Evolutionary conservation across 73 alveolate species (phyloP).

Genomic region (Stentor roeselii): DNA sequence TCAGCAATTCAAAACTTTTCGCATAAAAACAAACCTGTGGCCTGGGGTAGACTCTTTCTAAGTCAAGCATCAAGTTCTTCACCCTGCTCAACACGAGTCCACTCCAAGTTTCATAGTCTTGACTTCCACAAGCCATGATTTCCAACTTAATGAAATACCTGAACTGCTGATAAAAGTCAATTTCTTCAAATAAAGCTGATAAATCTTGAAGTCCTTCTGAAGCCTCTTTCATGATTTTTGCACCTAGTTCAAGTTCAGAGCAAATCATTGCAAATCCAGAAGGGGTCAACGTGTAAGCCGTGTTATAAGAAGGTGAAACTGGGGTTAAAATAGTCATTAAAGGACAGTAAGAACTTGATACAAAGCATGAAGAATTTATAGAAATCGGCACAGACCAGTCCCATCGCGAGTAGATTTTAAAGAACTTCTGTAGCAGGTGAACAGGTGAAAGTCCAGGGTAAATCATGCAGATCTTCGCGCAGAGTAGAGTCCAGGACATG

Average conservation of each 20-base stretch:
- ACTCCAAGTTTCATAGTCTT: constrained; percentile 40
- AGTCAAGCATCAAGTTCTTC: not conserved
- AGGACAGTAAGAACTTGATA: constrained; percentile 25
- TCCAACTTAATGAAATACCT: constrained; percentile 70
- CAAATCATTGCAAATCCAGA: constrained; percentile 67
- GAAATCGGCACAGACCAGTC: constrained; percentile 87
- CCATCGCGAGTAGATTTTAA: constrained; percentile 71
- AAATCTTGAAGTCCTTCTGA: constrained; percentile 48
- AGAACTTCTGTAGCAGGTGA: constrained; percentile 75
- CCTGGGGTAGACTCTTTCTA: not conserved
- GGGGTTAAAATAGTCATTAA: constrained; percentile 90
- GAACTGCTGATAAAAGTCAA: constrained; percentile 69
- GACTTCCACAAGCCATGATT: constrained; percentile 44
- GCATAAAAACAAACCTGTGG: not conserved
- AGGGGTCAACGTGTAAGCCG: constrained; percentile 70
- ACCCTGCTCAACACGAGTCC: constrained; percentile 37
- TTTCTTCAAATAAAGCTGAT: constrained; percentile 70
- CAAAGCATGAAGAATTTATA: constrained; percentile 38
- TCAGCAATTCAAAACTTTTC: not conserved
- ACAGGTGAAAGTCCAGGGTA: constrained; percentile 77
- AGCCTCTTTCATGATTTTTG: constrained; percentile 53
- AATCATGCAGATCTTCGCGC: constrained; percentile 76
- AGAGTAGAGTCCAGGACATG: constrained; percentile 90
- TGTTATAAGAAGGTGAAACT: constrained; percentile 87
- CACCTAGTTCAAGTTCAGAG: constrained; percentile 70